Percentiles rank a stretch among this genome's conserved stretches.
Evolutionary conservation across 2,329 filamentous ascomycete species (phyloP).

Genomic region (Aspergillus pseudoviridinutans): DNA sequence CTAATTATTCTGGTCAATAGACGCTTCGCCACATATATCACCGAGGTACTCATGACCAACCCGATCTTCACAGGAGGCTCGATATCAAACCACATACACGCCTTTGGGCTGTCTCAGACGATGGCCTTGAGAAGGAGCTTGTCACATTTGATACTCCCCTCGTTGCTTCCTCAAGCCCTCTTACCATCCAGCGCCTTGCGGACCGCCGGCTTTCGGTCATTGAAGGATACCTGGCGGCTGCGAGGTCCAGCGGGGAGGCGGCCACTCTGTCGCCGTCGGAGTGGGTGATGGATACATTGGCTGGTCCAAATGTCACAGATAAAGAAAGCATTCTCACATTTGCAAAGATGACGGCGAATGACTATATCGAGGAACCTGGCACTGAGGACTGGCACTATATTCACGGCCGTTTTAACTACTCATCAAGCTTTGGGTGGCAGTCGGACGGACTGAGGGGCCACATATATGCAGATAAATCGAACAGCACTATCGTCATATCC

Average conservation of each 20-base stretch:
- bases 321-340: constrained; percentile 79
- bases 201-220: constrained; percentile 74
- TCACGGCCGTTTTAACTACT: constrained; percentile 74
- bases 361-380: constrained; percentile 72
- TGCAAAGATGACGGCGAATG: constrained; percentile 83
- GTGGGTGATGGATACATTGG: constrained; percentile 77
- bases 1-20: constrained; percentile 16
- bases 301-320: constrained; percentile 77
- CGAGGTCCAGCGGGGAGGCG: constrained; percentile 64
- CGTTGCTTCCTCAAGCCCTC: constrained; percentile 58
- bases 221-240: constrained; percentile 71
- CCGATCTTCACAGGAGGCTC: constrained; percentile 69
- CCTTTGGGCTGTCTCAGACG: constrained; percentile 44
- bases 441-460: constrained; percentile 84
- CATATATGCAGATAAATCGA: constrained; percentile 81
- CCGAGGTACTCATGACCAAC: constrained; percentile 78
- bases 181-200: constrained; percentile 73
- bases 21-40: constrained; percentile 83
- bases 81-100: constrained; percentile 63
- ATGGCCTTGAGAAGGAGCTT: constrained; percentile 36
- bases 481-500: constrained; percentile 84
- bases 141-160: constrained; percentile 52
- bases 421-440: constrained; percentile 89
- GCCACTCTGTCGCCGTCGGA: constrained; percentile 66
- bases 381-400: constrained; percentile 81